These are phyloP conservation scores for Neurospora sp. DNA, from an alignment of 495 filamentous ascomycete genomes.

Conservation along the genomic window DNA sequence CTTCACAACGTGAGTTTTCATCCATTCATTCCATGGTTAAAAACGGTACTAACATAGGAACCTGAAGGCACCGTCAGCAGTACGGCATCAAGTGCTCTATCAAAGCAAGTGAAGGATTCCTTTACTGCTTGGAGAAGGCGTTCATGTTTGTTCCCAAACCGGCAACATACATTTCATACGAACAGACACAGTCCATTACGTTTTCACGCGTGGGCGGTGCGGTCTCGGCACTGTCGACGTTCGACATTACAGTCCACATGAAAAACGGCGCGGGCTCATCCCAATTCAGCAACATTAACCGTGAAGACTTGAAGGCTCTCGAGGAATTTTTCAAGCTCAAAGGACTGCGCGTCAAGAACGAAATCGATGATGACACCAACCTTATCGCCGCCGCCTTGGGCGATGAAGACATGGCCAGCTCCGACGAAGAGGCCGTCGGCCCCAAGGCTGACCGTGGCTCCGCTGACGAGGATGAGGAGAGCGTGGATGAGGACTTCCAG, in stretches of 20 bases:
- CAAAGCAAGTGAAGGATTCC: constrained; percentile 94
- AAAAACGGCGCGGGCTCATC: constrained; percentile 69
- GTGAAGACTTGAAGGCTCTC: constrained; percentile 90
- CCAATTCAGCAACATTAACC: constrained; percentile 98
- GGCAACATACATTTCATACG: constrained; percentile 89
- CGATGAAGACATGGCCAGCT: constrained; percentile 62
- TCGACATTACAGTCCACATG: constrained; percentile 86
- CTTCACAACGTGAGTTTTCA: constrained; percentile 53
- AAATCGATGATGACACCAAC: constrained; percentile 57
- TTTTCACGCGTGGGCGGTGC: constrained; percentile 95
- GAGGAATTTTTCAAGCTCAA: constrained; percentile 95
- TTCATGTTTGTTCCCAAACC: constrained; percentile 99
- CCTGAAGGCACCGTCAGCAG: constrained; percentile 71
- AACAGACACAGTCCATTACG: constrained; percentile 77
- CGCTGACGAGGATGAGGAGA: constrained; percentile 93
- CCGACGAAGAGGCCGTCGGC: constrained; percentile 77
- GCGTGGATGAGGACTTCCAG: constrained; percentile 91
- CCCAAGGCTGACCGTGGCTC: constrained; percentile 69
- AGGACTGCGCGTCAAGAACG: constrained; percentile 90
- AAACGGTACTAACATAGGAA: constrained; percentile 5
- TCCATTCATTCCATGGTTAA: neutral
- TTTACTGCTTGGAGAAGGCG: constrained; percentile 95
- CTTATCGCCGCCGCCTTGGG: constrained; percentile 73
- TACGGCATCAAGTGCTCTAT: constrained; percentile 98
- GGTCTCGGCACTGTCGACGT: constrained; percentile 86